Evolutionary conservation across 495 filamentous ascomycete species (phyloP), one percentile per base, ranked within the genome.

Genomic region (Tuber aestivum): DNA sequence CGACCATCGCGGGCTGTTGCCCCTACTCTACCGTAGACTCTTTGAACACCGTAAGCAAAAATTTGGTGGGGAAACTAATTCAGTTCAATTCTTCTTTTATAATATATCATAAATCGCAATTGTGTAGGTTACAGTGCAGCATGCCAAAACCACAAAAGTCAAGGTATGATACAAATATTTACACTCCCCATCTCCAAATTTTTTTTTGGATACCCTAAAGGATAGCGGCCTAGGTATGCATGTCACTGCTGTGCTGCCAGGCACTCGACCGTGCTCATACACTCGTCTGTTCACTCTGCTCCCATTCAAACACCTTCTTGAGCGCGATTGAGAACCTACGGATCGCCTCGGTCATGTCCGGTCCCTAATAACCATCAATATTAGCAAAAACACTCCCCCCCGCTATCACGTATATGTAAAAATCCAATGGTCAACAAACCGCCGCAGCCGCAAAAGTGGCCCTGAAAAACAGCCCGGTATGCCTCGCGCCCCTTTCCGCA

Each of bases 381-480:
- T 73, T 41, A 74, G 72, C 37, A 70, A 38, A 41, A 27, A 65
- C 27, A 65, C 14, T 18, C 14, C 27, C n/a, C n/a, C 5, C 3
- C 5, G 16, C 27, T 4, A 45, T 27, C 23, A 48, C 44, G 27
- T n/a, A 41, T 69, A 44, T 32, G 27, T 45, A 65, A 69, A 50
- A 61, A 44, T 5, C 2, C 32, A 42, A 70, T 72, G 37, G 23
- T 32, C 32, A 69, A 75, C 75, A 8, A 3, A 86, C 86, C 65
- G 89, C 89, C 23, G 93, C 93, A 38, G 94, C 91, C 3, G 94
- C 94, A 85, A 91, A 97, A 4, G 94, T 99, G 9, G 92, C 90
- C 61, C 95, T 89, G 87, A 97, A 95, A 86, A 93, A 97, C 84
- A 94, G 82, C 1, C 86, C 86, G 23, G 76, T 84, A 21, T 83